Base-by-base conservation (phyloP, 192 early-diverging fungal genomes). In the Backusella sp. region DNA sequence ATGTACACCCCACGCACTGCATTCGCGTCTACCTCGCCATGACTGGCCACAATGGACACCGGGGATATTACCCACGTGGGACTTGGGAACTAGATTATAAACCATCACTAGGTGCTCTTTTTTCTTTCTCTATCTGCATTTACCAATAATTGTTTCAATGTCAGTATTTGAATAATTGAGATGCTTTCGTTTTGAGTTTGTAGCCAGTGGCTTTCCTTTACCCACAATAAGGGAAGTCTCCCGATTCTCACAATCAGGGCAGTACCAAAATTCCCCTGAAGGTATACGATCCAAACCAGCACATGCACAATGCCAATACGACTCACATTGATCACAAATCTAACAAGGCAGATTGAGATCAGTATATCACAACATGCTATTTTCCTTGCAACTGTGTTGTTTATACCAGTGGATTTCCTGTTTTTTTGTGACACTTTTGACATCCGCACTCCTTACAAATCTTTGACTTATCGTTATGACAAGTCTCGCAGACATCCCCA, bases 321-420 rank as follows among this genome's bases (percentile, higher is more conserved):
- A 56, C 26, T 87, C 83, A 49, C 89, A 91, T 52, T 91, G 86
- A 74, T 91, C 89, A 77, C 89, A 91, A 6, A 76, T 76, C 75
- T 76, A 70, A 19, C 3, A 30, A 66, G 30, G 30, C 21, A 6
- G 46, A 32, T 36, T 3, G 1, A 28, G n/a, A 39, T 70, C n/a
- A 70, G 21, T 26, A 23, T 4, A 26, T 35, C 1, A 3, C 3
- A 39, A 12, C 37, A 3, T 12, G 14, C 1, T 41, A 35, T 21
- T 4, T 21, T 37, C 11, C 2, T 19, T 32, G 32, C 3, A 32
- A 3, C 32, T 32, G 32, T 32, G 28, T 11, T 37, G n/a, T 7
- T 15, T 32, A 62, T 70, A 85, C 84, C 44, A 91, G 73, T 21
- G 87, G 86, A 59, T 87, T 76, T n/a, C 76, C 88, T 53, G 88